Evolutionary conservation across 2,329 filamentous ascomycete genomes (phyloP).

Genomic region (Botrytis pseudocinerea): DNA sequence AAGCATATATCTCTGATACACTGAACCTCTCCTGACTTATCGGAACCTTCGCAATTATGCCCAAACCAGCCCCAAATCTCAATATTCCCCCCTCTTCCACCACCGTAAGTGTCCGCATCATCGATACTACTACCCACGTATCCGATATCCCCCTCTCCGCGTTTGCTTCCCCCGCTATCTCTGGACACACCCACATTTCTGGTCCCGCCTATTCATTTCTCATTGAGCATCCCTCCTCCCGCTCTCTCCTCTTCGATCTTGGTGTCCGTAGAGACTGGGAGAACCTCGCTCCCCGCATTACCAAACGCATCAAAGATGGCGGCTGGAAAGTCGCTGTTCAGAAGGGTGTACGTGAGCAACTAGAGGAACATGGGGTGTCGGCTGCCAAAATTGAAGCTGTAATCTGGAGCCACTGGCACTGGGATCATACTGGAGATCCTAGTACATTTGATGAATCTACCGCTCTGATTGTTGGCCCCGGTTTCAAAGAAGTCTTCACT

Average conservation of each 20-base stretch:
- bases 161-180: constrained; percentile 39
- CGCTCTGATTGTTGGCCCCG: constrained; percentile 53
- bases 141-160: constrained; percentile 29
- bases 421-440: constrained; percentile 55
- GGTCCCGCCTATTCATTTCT: constrained; percentile 28
- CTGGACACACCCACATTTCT: constrained; percentile 42
- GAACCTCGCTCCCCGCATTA: constrained; percentile 36
- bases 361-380: constrained; percentile 39
- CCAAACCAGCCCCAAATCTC: constrained; percentile 29
- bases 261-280: constrained; percentile 40
- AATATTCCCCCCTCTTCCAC: constrained; percentile 38
- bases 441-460: constrained; percentile 49
- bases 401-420: constrained; percentile 48
- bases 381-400: constrained; percentile 43
- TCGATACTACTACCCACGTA: constrained; percentile 40
- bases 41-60: background rate
- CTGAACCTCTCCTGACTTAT: background rate
- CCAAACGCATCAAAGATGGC: constrained; percentile 33
- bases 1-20: constrained; percentile 1
- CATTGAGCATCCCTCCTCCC: constrained; percentile 18
- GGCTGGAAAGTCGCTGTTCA: constrained; percentile 24
- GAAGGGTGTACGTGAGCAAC: background rate
- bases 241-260: constrained; percentile 37
- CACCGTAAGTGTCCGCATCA: constrained; percentile 41
- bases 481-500: constrained; percentile 48